Evolutionary conservation across 176 grass and related monocot species (phyloP), one percentile per base, ranked within the genome.

Genomic region (Zizania latifolia): DNA sequence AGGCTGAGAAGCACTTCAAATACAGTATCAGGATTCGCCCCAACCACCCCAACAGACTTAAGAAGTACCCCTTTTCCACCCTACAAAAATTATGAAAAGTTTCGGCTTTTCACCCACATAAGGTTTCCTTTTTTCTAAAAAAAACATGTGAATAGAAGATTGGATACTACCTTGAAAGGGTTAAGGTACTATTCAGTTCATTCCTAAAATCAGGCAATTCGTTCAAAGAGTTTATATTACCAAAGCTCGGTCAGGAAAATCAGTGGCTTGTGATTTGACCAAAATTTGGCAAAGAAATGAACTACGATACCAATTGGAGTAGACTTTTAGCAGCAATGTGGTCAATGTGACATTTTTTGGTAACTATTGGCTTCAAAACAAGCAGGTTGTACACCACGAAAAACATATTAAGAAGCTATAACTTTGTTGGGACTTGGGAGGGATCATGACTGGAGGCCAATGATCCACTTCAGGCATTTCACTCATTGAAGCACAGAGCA

Each of bases 31-130:
- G 77, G 75, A 83, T 93, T 78, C 76, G 90, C 94, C 58, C 79
- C 75, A 74, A 97, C 78, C 57, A 97, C 84, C 13, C 94, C 91
- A 67, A 97, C 91, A 36, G 94, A 89, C 65, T 93, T 97, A 3
- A 93, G 75, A 82, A 97, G 88, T 70, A 80, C 55, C 48, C 78
- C 80, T 82, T 81, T 93, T 55, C 82, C 81, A 71, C 70, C 75
- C 94, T 97, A 34, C 22, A 10, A 68, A 75, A 68, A 70, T 62
- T 58, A 59, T 14, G 23, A 79, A 40, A 17, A 71, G 1, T 37
- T 32, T 83, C 60, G 58, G n/a, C n/a, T n/a, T n/a, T n/a, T n/a
- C n/a, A n/a, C 6, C 51, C 56, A 32, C 19, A 71, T 26, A 46
- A 70, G 64, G 2, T 17, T 67, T 54, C 44, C 44, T 31, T 32